Evolutionary conservation across 768 basidiomycete genomes (phyloP).

Genomic region (Boletus tomentosulus): DNA sequence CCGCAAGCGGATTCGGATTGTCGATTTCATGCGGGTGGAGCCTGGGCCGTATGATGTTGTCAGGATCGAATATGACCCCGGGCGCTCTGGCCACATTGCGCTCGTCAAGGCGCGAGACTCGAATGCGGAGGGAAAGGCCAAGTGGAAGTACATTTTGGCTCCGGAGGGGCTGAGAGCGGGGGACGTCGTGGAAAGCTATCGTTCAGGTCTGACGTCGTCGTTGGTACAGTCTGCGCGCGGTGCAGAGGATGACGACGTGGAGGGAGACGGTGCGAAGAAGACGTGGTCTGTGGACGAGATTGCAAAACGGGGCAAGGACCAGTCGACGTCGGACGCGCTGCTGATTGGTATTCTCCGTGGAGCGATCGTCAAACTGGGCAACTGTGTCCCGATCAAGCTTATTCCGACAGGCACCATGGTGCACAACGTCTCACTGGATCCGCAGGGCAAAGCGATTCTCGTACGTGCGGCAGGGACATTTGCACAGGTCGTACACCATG

Average conservation of each 20-base stretch:
- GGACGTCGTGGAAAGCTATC: constrained; percentile 81
- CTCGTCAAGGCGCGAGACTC: constrained; percentile 65
- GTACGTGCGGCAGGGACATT: constrained; percentile 88
- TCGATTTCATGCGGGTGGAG: constrained; percentile 82
- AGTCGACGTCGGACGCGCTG: constrained; percentile 54
- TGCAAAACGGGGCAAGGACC: constrained; percentile 21
- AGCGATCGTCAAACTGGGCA: constrained; percentile 82
- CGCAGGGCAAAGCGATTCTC: constrained; percentile 73
- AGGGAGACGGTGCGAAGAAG: constrained; percentile 1
- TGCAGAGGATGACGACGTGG: constrained; percentile 11
- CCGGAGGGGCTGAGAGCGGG: constrained; percentile 88
- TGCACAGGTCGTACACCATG: constrained; percentile 77
- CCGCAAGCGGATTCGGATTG: constrained; percentile 72
- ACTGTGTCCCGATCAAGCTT: constrained; percentile 86
- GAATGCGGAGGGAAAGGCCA: constrained; percentile 46
- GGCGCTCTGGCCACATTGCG: constrained; percentile 91
- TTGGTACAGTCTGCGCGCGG: constrained; percentile 45
- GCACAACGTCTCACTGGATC: constrained; percentile 77
- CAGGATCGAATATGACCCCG: constrained; percentile 96
- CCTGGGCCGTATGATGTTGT: constrained; percentile 84
- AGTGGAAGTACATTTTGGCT: constrained; percentile 91
- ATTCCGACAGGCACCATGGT: constrained; percentile 91
- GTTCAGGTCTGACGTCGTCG: constrained; percentile 74
- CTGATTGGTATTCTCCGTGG: constrained; percentile 83
- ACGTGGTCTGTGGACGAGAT: constrained; percentile 19